Evolutionary conservation across 108 stramenopile genomes (phyloP).

Genomic region (Licmophora abbreviata): DNA sequence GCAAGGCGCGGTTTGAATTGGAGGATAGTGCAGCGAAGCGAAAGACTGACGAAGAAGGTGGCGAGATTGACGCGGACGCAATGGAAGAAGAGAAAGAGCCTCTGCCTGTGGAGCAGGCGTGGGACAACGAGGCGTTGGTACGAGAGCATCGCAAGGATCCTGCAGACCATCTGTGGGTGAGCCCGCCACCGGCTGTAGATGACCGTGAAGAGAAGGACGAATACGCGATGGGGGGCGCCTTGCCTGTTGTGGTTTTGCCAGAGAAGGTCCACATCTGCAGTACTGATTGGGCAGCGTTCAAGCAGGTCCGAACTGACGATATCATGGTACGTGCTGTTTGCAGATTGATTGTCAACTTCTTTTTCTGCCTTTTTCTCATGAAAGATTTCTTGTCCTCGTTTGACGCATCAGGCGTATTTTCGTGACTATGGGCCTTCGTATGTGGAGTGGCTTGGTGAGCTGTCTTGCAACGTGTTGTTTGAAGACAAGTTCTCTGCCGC

Average conservation of each 20-base stretch:
- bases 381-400: background rate
- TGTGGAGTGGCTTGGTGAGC: slow-evolving; percentile 80
- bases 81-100: slow-evolving; percentile 23
- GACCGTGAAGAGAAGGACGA: slow-evolving; percentile 12
- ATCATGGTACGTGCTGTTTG: slow-evolving; percentile 39
- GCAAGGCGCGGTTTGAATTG: slow-evolving; percentile 56
- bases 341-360: background rate
- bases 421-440: slow-evolving; percentile 65
- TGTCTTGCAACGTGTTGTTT: slow-evolving; percentile 67
- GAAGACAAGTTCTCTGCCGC: slow-evolving; percentile 61
- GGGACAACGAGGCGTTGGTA: slow-evolving; percentile 74
- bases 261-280: slow-evolving; percentile 72
- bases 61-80: slow-evolving; percentile 11
- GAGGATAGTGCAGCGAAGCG: slow-evolving; percentile 3
- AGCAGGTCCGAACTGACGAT: slow-evolving; percentile 77
- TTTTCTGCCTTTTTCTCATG: background rate
- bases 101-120: slow-evolving; percentile 55
- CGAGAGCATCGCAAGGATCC: slow-evolving; percentile 52
- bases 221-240: slow-evolving; percentile 8
- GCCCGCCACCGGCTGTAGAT: slow-evolving; percentile 13
- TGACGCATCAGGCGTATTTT: slow-evolving; percentile 18
- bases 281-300: slow-evolving; percentile 81
- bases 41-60: slow-evolving; percentile 15
- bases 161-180: slow-evolving; percentile 19
- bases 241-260: slow-evolving; percentile 27